Percentiles rank a stretch among this genome's conserved stretches.
These are phyloP conservation scores for Ganoderma boninense DNA, from an alignment of 1,284 basidiomycete species.

Conservation along the genomic window DNA sequence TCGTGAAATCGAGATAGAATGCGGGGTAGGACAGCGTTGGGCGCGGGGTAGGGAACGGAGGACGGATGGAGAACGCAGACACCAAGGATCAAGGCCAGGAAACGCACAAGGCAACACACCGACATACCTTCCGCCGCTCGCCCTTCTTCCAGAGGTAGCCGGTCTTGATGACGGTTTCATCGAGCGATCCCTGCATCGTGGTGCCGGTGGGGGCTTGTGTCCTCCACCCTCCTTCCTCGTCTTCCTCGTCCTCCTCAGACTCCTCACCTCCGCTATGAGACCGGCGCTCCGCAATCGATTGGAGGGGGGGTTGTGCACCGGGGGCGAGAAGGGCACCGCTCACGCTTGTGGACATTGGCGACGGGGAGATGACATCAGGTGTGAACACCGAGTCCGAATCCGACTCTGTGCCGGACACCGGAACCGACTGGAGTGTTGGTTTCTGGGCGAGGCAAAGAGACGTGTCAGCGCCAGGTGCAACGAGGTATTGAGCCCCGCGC, in stretches of 20 bases:
- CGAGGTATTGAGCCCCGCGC: background rate
- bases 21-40: slow-evolving; percentile 22
- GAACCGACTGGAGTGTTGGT: slow-evolving; percentile 44
- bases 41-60: slow-evolving; percentile 7
- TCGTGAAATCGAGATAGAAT: slow-evolving; percentile 27
- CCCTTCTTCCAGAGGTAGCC: slow-evolving; percentile 90
- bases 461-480: slow-evolving; percentile 18
- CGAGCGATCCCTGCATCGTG: slow-evolving; percentile 51
- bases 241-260: slow-evolving; percentile 71
- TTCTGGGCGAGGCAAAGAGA: slow-evolving; percentile 29
- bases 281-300: slow-evolving; percentile 78
- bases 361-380: slow-evolving; percentile 56
- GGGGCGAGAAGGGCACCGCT: slow-evolving; percentile 30
- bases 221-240: slow-evolving; percentile 69
- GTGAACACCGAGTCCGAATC: slow-evolving; percentile 82
- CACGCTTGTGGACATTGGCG: slow-evolving; percentile 36
- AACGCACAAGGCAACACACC: slow-evolving; percentile 16
- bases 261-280: slow-evolving; percentile 78
- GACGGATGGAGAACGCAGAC: slow-evolving; percentile 4
- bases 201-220: slow-evolving; percentile 47
- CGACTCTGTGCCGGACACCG: slow-evolving; percentile 82
- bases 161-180: slow-evolving; percentile 86
- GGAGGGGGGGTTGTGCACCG: slow-evolving; percentile 58
- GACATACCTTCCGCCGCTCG: slow-evolving; percentile 90
- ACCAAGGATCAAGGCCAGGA: slow-evolving; percentile 24